These are phyloP conservation scores for Leptographium radiaticola DNA, from an alignment of 2,329 filamentous ascomycete species.

Conservation along the genomic window DNA sequence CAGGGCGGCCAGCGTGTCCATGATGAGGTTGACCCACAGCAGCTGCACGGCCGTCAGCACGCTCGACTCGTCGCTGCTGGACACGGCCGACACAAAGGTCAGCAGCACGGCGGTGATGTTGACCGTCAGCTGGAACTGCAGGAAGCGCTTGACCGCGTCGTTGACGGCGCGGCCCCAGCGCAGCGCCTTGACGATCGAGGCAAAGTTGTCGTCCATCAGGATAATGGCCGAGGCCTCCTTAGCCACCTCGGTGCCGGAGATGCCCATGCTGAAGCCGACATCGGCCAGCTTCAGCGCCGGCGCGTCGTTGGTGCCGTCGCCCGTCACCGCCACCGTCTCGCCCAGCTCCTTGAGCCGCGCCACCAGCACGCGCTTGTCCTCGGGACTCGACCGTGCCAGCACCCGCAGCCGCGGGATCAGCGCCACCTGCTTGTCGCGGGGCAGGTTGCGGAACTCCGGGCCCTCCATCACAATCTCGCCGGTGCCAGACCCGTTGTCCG, in stretches of 20 bases:
- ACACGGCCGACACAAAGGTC: slow-evolving; percentile 78
- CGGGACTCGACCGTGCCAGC: slow-evolving; percentile 60
- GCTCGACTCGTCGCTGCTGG: slow-evolving; percentile 52
- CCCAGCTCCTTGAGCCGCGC: slow-evolving; percentile 57
- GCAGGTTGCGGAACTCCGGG: slow-evolving; percentile 62
- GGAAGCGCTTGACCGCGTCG: slow-evolving; percentile 64
- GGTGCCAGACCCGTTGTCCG: slow-evolving; percentile 30
- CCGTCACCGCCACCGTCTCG: slow-evolving; percentile 71
- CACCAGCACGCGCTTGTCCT: slow-evolving; percentile 64
- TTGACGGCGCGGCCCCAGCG: slow-evolving; percentile 71
- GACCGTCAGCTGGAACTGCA: slow-evolving; percentile 70
- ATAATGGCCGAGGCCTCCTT: slow-evolving; percentile 80
- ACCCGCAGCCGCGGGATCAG: slow-evolving; percentile 59
- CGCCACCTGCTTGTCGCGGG: slow-evolving; percentile 48
- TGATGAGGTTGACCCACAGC: slow-evolving; percentile 93
- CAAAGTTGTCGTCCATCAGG: slow-evolving; percentile 79
- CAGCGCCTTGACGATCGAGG: slow-evolving; percentile 72
- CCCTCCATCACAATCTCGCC: slow-evolving; percentile 57
- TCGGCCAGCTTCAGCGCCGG: slow-evolving; percentile 71
- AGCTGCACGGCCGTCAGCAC: slow-evolving; percentile 83
- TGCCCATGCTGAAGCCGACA: slow-evolving; percentile 78
- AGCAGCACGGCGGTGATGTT: slow-evolving; percentile 83
- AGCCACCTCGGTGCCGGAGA: slow-evolving; percentile 69
- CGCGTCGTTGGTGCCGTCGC: slow-evolving; percentile 74
- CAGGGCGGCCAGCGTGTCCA: slow-evolving; percentile 87